These are phyloP conservation scores for Hypomyces rosellus DNA, from an alignment of 2,329 filamentous ascomycete species.

Conservation along the genomic window DNA sequence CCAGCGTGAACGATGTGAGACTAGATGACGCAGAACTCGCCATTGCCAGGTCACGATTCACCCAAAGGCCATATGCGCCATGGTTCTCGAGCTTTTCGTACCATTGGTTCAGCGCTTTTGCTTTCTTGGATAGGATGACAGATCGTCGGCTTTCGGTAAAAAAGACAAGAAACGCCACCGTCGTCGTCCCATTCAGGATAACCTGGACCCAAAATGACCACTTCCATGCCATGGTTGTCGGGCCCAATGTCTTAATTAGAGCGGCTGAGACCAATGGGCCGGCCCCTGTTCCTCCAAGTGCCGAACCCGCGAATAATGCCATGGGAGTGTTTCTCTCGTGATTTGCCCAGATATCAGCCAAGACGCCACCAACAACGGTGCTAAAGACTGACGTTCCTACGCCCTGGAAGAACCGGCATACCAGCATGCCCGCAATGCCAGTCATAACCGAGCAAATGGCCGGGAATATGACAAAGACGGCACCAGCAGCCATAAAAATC, in stretches of 20 bases:
- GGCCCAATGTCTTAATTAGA: conserved; percentile 55
- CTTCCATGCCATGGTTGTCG: conserved; percentile 53
- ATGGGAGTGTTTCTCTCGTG: conserved; percentile 80
- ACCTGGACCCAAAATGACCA: conserved; percentile 88
- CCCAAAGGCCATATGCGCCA: conserved; percentile 49
- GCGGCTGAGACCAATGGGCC: conserved; percentile 68
- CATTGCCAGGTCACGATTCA: conserved; percentile 16
- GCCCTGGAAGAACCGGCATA: conserved; percentile 70
- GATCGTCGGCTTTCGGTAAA: conserved; percentile 80
- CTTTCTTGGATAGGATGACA: conserved; percentile 72
- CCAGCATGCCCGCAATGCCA: conserved; percentile 64
- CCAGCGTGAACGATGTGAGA: conserved; percentile 12
- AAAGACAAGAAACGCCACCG: conserved; percentile 55
- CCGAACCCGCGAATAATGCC: conserved; percentile 77
- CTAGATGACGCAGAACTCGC: conserved; percentile 18
- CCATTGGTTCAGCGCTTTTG: conserved; percentile 67
- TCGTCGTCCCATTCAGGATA: conserved; percentile 59
- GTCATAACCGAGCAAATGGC: conserved; percentile 66
- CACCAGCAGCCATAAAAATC: conserved; percentile 68
- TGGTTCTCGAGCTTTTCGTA: conserved; percentile 65
- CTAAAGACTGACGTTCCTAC: conserved; percentile 74
- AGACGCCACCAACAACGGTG: conserved; percentile 87
- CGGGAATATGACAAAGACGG: conserved; percentile 65
- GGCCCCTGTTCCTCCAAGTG: conserved; percentile 70
- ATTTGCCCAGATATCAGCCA: conserved; percentile 77